Conservation (phyloP, 73 alveolate genomes). For the Symbiodinium natans region DNA sequence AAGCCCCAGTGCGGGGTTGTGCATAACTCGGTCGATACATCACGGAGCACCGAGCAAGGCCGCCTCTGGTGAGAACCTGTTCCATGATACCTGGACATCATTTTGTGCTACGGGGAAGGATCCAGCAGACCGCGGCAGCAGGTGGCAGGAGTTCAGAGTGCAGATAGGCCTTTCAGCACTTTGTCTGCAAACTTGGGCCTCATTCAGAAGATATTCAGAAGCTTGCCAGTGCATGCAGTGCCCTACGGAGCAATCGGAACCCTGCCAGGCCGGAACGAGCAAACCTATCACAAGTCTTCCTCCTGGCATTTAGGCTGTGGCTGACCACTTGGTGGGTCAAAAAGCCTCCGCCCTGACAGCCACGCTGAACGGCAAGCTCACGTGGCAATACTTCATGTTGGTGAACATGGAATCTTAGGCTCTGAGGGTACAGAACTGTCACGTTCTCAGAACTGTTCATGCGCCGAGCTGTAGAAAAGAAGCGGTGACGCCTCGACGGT, state of each 20-base stretch:
- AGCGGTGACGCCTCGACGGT: not conserved
- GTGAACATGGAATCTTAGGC: too few species aligned
- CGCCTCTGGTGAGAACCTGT: constrained; percentile 49
- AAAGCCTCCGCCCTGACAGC: constrained; percentile 47
- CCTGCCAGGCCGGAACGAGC: not conserved
- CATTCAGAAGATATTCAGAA: not conserved
- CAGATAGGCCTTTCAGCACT: not conserved
- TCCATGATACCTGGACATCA: constrained; percentile 31
- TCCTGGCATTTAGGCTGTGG: not conserved
- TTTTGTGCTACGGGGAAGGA: not conserved
- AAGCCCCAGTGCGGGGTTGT: too few species aligned
- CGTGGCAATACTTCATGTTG: too few species aligned
- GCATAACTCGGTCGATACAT: too few species aligned
- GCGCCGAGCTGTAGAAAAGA: too few species aligned
- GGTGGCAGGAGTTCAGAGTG: not conserved
- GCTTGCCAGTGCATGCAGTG: not conserved
- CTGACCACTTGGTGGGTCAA: constrained; percentile 61
- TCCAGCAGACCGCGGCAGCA: not conserved
- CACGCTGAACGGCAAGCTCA: not conserved
- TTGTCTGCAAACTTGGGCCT: constrained; percentile 13
- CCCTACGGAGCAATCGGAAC: not conserved
- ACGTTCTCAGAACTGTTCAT: too few species aligned
- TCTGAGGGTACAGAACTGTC: too few species aligned
- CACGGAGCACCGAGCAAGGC: too few species aligned
- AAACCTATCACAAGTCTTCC: not conserved